Evolutionary conservation across 129 eudicot genomes (phyloP).

Genomic region (Oenanthe sinensis): DNA sequence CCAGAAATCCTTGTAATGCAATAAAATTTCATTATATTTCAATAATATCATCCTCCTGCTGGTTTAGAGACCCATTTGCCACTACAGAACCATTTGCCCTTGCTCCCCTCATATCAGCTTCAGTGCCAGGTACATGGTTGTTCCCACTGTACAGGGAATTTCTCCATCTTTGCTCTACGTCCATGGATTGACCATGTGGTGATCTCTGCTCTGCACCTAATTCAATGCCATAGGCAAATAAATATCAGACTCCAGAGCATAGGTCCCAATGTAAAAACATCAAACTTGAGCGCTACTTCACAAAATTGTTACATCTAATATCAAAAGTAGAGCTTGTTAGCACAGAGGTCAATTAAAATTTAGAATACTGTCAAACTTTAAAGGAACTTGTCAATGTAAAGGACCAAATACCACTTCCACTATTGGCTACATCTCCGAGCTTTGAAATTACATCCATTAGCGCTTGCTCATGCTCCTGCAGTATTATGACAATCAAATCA

Average conservation of each 20-base stretch:
- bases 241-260: background rate
- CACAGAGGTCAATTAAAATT: background rate
- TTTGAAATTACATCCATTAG: conserved; percentile 58
- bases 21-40: conserved; percentile 14
- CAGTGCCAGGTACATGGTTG: conserved; percentile 19
- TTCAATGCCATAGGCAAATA: background rate
- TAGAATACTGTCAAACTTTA: background rate
- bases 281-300: background rate
- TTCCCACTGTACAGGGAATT: background rate
- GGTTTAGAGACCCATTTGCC: conserved; percentile 31
- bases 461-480: conserved; percentile 84
- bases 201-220: conserved; percentile 3
- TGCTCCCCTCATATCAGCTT: conserved; percentile 25
- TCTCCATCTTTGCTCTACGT: conserved; percentile 19
- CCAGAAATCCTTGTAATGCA: background rate
- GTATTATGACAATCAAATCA: background rate
- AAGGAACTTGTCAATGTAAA: background rate
- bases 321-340: background rate
- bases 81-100: conserved; percentile 26
- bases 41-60: conserved; percentile 40
- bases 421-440: conserved; percentile 63
- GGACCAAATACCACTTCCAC: conserved; percentile 47
- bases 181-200: conserved; percentile 6
- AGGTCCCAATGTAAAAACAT: background rate
- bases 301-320: background rate